A percentile compares a stretch with the other conserved stretches of the same genome.
These are phyloP conservation scores for Cadophora malorum DNA, from an alignment of 2,329 filamentous ascomycete species.

Conservation along the genomic window DNA sequence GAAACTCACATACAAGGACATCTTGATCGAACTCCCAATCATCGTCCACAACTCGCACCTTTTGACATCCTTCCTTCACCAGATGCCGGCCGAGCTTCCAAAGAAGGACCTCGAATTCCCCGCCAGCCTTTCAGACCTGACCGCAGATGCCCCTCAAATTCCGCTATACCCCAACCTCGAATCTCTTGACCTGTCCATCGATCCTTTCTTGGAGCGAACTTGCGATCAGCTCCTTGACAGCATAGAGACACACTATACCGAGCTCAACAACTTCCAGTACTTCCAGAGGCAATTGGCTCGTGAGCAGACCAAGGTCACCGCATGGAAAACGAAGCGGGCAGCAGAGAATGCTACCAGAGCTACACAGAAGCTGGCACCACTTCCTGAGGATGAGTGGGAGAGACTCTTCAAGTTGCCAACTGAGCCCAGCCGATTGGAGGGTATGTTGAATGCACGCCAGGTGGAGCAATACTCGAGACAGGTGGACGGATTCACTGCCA, in stretches of 20 bases:
- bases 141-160: conserved; percentile 64
- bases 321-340: conserved; percentile 97
- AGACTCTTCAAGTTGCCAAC: conserved; percentile 96
- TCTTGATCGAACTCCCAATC: conserved; percentile 88
- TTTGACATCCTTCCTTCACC: conserved; percentile 92
- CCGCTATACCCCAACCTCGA: conserved; percentile 90
- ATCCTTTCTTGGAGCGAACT: conserved; percentile 98
- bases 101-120: conserved; percentile 76
- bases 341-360: conserved; percentile 87
- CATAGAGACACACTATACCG: conserved; percentile 97
- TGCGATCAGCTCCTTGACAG: conserved; percentile 95
- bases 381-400: conserved; percentile 98
- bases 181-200: conserved; percentile 85
- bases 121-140: conserved; percentile 78
- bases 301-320: conserved; percentile 94
- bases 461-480: conserved; percentile 98
- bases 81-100: conserved; percentile 74
- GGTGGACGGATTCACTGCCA: conserved; percentile 93
- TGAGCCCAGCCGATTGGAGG: conserved; percentile 91
- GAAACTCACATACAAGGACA: conserved; percentile 91
- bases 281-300: conserved; percentile 93
- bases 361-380: conserved; percentile 83
- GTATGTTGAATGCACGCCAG: conserved; percentile 92
- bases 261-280: conserved; percentile 98
- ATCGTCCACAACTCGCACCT: conserved; percentile 96